Conservation (phyloP, 2,329 filamentous ascomycete genomes). For the Paecilomyces sp. region DNA sequence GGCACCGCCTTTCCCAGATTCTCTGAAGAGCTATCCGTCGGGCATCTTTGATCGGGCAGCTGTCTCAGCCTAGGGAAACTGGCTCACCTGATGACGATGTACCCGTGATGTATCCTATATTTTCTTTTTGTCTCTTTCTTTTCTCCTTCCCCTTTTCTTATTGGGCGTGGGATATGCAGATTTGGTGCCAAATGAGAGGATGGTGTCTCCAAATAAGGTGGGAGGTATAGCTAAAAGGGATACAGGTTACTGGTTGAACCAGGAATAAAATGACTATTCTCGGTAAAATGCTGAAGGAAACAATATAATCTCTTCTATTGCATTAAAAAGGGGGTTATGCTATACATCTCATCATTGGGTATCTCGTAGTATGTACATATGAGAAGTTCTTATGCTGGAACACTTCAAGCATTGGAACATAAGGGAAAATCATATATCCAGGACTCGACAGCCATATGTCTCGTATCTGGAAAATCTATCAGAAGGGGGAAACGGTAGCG, state of each 20-base stretch:
- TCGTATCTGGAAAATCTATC: neutral
- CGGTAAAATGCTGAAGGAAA: slow-evolving; percentile 1
- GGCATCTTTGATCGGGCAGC: neutral
- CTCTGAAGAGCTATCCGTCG: neutral
- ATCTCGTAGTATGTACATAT: slow-evolving; percentile 1
- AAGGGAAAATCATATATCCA: slow-evolving; percentile 7
- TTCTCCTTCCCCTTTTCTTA: too few relatives aligned
- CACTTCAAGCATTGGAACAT: slow-evolving; percentile 5
- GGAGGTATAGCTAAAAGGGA: too few relatives aligned
- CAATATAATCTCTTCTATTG: neutral
- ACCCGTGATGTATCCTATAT: slow-evolving; percentile 5
- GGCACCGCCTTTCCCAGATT: too few relatives aligned
- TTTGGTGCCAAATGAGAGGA: too few relatives aligned
- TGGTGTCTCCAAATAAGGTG: too few relatives aligned
- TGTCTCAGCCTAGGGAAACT: slow-evolving; percentile 11
- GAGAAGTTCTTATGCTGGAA: slow-evolving; percentile 1
- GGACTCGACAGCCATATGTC: slow-evolving; percentile 1
- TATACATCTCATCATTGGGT: neutral
- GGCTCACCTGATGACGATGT: neutral
- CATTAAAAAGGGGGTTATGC: neutral
- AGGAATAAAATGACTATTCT: too few relatives aligned
- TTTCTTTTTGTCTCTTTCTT: too few relatives aligned
- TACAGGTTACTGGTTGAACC: too few relatives aligned
- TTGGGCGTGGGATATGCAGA: too few relatives aligned
- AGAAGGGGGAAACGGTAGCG: neutral